Base-by-base conservation (phyloP, 2,329 filamentous ascomycete species). In the Zopfia rhizophila region DNA sequence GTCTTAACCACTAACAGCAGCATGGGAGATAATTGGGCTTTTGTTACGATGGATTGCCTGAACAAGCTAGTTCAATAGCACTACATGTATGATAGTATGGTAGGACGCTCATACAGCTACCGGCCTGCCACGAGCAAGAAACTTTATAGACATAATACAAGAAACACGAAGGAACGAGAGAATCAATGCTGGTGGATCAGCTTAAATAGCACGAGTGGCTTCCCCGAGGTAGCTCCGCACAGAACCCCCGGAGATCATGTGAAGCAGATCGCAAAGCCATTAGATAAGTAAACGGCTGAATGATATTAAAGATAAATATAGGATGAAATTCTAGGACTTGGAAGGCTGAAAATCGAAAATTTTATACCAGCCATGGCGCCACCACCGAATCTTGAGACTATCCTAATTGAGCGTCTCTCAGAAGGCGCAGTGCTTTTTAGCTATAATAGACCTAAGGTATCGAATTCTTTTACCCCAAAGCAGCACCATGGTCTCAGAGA, bases 391-490 rank as follows among this genome's bases (percentile, higher is more conserved):
- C 48, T 53, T 16, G 36, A 45, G 21, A 58, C 47, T 5, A 42
- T 58, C 14, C 11, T 48, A 5, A 49, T 55, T 14, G 51, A 57
- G 23, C 48, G 50, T 13, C 11, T 57, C 13, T 51, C 45, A 7
- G 42, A 41, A 8, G 45, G 51, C 18, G 39, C 48, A 14, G 51
- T 48, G 3, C 35, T 59, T 11, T 23, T 59, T n/a, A 51, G 39
- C 22, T 57, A 57, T 24, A 59, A 59, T 38, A 44, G 37, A 25
- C 56, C 56, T 3, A 51, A 55, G 37, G 38, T 43, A 10, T 45
- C 48, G 4, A 59, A 59, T 39, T 53, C 56, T 4, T 59, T 59
- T 36, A 45, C 48, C 27, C 40, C 55, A 3, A 42, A 48, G 31
- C 48, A 57, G 17, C 55, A 57, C 24, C 22, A 50, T 36, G 51